These are phyloP conservation scores for Coffea eugenioides DNA, from an alignment of 257 asterid genomes.

Conservation along the genomic window DNA sequence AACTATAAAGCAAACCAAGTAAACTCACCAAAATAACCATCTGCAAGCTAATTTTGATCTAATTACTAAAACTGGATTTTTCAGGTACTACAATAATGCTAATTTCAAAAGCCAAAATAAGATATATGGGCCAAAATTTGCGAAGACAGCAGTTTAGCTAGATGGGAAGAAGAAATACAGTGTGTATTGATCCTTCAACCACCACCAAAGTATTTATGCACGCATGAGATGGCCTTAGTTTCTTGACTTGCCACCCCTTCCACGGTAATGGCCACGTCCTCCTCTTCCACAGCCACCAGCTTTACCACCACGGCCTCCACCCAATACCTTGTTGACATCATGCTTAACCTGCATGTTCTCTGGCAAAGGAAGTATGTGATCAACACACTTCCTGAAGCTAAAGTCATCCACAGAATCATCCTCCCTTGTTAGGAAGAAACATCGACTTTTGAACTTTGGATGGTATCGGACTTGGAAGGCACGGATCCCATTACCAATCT, in stretches of 20 bases:
- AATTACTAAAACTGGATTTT: not conserved
- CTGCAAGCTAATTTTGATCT: no score
- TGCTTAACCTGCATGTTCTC: conserved; percentile 72
- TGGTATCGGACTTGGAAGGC: conserved; percentile 80
- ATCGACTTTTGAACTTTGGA: conserved; percentile 75
- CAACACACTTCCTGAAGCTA: conserved; percentile 94
- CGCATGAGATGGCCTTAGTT: conserved; percentile 1
- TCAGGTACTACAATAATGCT: not conserved
- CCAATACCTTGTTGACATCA: conserved; percentile 56
- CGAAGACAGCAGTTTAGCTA: not conserved
- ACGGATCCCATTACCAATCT: conserved; percentile 67
- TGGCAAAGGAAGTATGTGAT: conserved; percentile 75
- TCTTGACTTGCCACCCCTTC: conserved; percentile 58
- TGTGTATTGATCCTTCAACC: not conserved
- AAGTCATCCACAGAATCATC: conserved; percentile 81
- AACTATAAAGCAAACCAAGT: no score
- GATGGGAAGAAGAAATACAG: not conserved
- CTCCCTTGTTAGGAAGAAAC: conserved; percentile 82
- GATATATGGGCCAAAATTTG: not conserved
- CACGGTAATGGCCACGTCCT: conserved; percentile 58
- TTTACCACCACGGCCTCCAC: conserved; percentile 59
- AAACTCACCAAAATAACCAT: no score
- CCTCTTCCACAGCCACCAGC: conserved; percentile 48
- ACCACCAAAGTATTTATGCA: not conserved
- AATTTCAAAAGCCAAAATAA: not conserved